Conservation (phyloP, 2,329 filamentous ascomycete species). For the Penicillium sp. region DNA sequence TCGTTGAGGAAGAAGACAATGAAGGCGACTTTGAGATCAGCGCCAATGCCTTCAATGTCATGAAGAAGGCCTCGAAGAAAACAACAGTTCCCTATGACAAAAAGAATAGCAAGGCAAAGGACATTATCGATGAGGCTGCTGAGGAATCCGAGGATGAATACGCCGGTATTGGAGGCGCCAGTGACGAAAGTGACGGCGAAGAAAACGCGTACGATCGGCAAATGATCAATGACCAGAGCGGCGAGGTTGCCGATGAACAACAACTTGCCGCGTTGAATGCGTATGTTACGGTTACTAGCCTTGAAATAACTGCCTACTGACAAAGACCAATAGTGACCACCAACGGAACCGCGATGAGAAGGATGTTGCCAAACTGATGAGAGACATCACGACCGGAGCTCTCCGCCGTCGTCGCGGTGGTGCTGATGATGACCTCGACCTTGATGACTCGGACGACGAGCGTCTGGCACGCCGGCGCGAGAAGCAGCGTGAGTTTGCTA, state of each 20-base stretch:
- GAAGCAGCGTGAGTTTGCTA: slow-evolving; percentile 82
- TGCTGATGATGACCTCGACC: slow-evolving; percentile 68
- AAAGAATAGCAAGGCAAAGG: slow-evolving; percentile 79
- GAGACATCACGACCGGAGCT: slow-evolving; percentile 83
- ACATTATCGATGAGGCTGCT: slow-evolving; percentile 86
- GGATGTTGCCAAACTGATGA: slow-evolving; percentile 83
- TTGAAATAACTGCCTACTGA: slow-evolving; percentile 18
- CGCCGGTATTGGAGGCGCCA: slow-evolving; percentile 81
- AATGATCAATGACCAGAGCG: slow-evolving; percentile 83
- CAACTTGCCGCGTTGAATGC: slow-evolving; percentile 82
- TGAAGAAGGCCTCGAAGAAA: slow-evolving; percentile 61
- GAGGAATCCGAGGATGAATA: slow-evolving; percentile 99
- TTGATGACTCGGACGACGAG: slow-evolving; percentile 88
- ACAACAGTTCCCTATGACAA: slow-evolving; percentile 64
- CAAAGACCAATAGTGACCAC: slow-evolving; percentile 56
- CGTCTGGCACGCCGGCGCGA: slow-evolving; percentile 65
- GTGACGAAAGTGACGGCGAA: slow-evolving; percentile 76
- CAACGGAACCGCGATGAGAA: slow-evolving; percentile 78
- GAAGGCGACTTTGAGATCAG: slow-evolving; percentile 36
- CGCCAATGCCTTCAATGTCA: slow-evolving; percentile 60
- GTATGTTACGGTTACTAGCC: slow-evolving; percentile 53
- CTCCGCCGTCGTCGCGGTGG: slow-evolving; percentile 71
- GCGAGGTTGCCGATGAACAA: slow-evolving; percentile 71
- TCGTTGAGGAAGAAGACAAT: slow-evolving; percentile 41
- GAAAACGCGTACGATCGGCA: slow-evolving; percentile 72